Base-by-base conservation (phyloP, 1,284 basidiomycete genomes). In the Trametes hirsuta region DNA sequence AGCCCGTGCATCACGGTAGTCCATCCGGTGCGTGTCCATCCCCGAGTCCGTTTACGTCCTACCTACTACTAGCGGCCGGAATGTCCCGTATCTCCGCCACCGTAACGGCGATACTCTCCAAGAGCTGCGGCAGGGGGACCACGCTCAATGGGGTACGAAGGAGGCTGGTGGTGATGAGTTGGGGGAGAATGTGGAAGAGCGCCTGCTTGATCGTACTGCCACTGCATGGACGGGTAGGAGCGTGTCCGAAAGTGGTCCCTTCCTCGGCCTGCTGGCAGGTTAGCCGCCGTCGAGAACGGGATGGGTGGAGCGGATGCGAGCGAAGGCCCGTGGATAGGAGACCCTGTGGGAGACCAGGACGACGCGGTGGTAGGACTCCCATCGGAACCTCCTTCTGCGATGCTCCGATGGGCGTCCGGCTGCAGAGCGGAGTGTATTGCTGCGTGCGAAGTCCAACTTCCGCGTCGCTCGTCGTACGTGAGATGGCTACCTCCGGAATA, bases 241-340 rank as follows among this genome's bases (percentile, higher is more conserved):
- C 71, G 66, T 47, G 66, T 67, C 56, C 71, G 70, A 54, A 66
- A 64, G 55, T 69, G 68, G 47, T 72, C 71, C 45, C 68, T 67
- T 61, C 65, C 65, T 41, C 68, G 67, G 14, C 65, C 67, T 61
- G 63, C 66, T 46, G 68, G 68, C 40, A 67, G 60, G 55, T 62
- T 63, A 21, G 64, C 62, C 51, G 58, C 65, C 47, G 65, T 63
- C 24, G 68, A 68, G 55, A 65, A 62, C 24, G 66, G 58, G 44
- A 64, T 60, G 39, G 70, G 64, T 41, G 68, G 67, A 34, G 69
- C 68, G 46, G 72, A 71, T 40, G 70, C 67, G 57, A 69, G 59
- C 34, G 68, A 62, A 52, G 66, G 70, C 12, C 61, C 60, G 25
- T 57, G 55, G 21, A 65, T 58, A 24, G 64, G 64, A n/a, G 64